Evolutionary conservation across 331 rosid genomes (phyloP).

Genomic region (Cydonia oblonga): DNA sequence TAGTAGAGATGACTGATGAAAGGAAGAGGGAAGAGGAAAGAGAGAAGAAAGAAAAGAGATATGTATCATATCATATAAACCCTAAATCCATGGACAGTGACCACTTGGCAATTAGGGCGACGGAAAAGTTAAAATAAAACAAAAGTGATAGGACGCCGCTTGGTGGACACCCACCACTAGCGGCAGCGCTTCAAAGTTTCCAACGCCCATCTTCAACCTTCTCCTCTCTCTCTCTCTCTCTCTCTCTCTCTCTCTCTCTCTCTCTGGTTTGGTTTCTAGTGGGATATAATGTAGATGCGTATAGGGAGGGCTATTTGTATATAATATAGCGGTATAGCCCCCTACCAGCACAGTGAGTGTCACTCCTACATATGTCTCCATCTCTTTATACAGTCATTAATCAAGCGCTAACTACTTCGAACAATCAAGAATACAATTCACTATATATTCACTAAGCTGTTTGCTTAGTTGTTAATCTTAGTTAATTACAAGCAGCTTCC

Average conservation of each 20-base stretch:
- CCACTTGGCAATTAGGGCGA: neutral
- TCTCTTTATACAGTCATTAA: neutral
- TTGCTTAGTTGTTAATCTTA: neutral
- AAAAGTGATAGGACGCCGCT: slow-evolving; percentile 13
- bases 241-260: no score
- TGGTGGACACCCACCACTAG: slow-evolving; percentile 21
- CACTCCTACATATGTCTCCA: neutral
- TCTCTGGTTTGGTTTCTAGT: neutral
- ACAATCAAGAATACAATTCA: neutral
- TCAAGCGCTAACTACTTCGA: neutral
- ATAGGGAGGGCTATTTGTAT: no score
- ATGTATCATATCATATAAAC: neutral
- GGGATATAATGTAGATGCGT: neutral
- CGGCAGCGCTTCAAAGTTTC: neutral
- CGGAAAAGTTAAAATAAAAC: neutral
- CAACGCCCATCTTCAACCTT: neutral
- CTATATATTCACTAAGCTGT: neutral
- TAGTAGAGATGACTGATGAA: neutral
- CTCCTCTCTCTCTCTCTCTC: neutral
- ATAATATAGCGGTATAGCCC: neutral
- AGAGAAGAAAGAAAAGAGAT: neutral
- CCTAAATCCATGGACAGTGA: neutral
- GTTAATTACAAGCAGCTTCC: neutral
- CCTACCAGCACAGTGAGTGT: neutral
- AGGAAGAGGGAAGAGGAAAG: neutral